Percentiles rank a stretch among this genome's conserved stretches.
Evolutionary conservation across 2,329 filamentous ascomycete genomes (phyloP).

Genomic region (Neopestalotiopsis clavispora): DNA sequence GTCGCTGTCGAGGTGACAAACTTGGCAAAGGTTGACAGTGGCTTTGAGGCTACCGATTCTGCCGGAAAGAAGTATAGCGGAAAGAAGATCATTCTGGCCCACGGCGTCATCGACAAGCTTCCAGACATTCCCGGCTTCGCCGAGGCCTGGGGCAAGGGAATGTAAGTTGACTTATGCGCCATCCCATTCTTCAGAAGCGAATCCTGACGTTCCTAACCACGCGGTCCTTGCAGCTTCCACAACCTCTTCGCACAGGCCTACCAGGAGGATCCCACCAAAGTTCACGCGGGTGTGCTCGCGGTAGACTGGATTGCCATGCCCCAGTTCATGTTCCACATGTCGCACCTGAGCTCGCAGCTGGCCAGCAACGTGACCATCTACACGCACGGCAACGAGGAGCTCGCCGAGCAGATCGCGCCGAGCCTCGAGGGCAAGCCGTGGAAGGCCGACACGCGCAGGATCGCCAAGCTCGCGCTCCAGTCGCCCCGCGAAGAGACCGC

Average conservation of each 20-base stretch:
- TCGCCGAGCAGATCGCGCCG: constrained; percentile 20
- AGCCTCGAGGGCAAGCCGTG: not conserved
- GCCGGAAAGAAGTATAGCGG: constrained; percentile 49
- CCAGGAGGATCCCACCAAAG: constrained; percentile 56
- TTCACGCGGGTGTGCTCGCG: constrained; percentile 18
- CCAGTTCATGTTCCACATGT: constrained; percentile 23
- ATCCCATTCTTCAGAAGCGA: not conserved
- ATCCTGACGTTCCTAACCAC: constrained; percentile 6
- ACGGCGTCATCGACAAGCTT: constrained; percentile 55
- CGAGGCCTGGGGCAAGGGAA: constrained; percentile 58
- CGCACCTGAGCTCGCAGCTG: constrained; percentile 26
- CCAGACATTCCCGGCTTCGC: constrained; percentile 57
- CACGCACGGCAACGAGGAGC: constrained; percentile 25
- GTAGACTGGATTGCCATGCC: constrained; percentile 13
- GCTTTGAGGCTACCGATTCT: constrained; percentile 42
- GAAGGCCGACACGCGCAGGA: not conserved
- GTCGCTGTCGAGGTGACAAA: not conserved
- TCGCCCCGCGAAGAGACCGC: constrained; percentile 3
- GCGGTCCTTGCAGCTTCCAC: constrained; percentile 48
- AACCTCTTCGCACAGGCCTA: constrained; percentile 66
- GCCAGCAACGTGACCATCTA: constrained; percentile 25
- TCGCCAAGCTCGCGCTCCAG: not conserved
- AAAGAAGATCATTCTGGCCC: constrained; percentile 60
- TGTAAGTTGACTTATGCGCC: constrained; percentile 42
- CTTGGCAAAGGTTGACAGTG: constrained; percentile 6